Base-by-base conservation (phyloP, 441 rosid genomes). In the Biscutella laevigata region DNA sequence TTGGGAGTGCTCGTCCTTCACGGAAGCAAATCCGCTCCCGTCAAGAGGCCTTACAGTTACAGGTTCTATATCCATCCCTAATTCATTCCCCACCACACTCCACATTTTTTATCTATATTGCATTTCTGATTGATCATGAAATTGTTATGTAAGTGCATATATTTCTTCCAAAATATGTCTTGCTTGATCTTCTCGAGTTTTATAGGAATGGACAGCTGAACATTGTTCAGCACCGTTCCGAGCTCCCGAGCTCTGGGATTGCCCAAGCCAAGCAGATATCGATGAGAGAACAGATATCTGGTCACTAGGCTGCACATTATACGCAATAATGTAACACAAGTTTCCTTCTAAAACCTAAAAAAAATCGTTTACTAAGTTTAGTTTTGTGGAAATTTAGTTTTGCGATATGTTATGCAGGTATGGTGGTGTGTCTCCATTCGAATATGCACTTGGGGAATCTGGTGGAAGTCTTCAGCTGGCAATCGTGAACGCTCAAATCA, bases 181-280 rank as follows among this genome's bases (percentile, higher is more conserved):
- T 52, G 37, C 6, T 44, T 28, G 7, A 7, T 53, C 15, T 11
- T 28, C 9, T 11, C 15, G 29, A 16, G 16, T 61, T 46, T 4
- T 47, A 7, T 59, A 94, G 97, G 99, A 94, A 68, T 89, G 99
- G 97, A 81, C 99, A 67, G 69, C 95, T 36, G 94, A 86, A 62
- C 95, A 94, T 72, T 89, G 96, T 67, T 81, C 96, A 33, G 99
- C 99, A 65, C 97, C 97, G 39, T 78, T 81, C 66, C 84, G 97
- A 75, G 97, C 99, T 60, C 99, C 99, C n/a, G 99, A 89, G 68
- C 75, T 94, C 56, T 94, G 97, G 97, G 97, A 94, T 67, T 86
- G 97, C 76, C 96, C 96, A 24, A 94, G 99, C 61, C 84, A 94
- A 52, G 82, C 76, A 11, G 84, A 82, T 69, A 86, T 94, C 62